Percentiles rank a stretch among this genome's conserved stretches.
Evolutionary conservation across 2,329 filamentous ascomycete genomes (phyloP).

Genomic region (Verticillium zaregamsianum): DNA sequence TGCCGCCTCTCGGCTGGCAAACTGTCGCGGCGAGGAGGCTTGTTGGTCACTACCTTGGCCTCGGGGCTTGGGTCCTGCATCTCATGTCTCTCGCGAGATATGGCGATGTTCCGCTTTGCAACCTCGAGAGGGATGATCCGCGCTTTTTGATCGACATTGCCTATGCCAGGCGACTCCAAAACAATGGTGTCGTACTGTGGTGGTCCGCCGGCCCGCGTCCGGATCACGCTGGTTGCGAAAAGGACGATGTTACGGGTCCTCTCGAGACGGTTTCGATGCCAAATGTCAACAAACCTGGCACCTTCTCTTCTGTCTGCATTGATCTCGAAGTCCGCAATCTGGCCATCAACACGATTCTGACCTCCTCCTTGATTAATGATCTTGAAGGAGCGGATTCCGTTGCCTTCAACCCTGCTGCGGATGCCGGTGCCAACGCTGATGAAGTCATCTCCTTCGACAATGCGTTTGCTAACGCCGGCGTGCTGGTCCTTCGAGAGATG

Average conservation of each 20-base stretch:
- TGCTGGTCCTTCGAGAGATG: constrained; percentile 92
- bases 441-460: constrained; percentile 44
- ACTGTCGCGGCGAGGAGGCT: constrained; percentile 80
- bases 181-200: constrained; percentile 93
- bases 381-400: constrained; percentile 86
- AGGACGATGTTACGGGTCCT: constrained; percentile 78
- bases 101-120: constrained; percentile 91
- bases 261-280: constrained; percentile 90
- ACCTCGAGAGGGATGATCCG: constrained; percentile 90
- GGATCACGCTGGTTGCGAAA: constrained; percentile 94
- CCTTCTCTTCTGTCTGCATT: constrained; percentile 93
- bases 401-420: constrained; percentile 74
- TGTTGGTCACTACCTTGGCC: constrained; percentile 83
- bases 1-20: constrained; percentile 94
- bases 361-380: constrained; percentile 94
- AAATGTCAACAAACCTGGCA: constrained; percentile 85
- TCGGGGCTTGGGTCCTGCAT: constrained; percentile 91
- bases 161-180: constrained; percentile 84
- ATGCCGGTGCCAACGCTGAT: constrained; percentile 58
- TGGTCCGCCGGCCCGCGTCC: constrained; percentile 86
- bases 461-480: constrained; percentile 87
- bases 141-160: constrained; percentile 93
- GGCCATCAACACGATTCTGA: constrained; percentile 95
- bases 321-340: constrained; percentile 92
- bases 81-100: constrained; percentile 84